Evolutionary conservation across 331 rosid species (phyloP).

Genomic region (Spiraea crenata): DNA sequence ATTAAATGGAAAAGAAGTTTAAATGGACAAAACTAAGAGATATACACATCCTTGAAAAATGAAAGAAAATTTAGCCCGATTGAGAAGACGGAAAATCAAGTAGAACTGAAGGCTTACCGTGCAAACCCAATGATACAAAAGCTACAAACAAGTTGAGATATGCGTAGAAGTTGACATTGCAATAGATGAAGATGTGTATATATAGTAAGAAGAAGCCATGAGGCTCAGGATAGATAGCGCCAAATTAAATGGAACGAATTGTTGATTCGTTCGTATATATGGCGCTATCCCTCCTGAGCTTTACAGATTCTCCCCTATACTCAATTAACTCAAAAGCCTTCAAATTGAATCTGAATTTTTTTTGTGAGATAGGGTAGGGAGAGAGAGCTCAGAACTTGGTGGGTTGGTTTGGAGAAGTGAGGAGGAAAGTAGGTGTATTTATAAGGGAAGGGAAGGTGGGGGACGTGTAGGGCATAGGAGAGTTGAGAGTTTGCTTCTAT

Average conservation of each 20-base stretch:
- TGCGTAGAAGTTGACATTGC: too few relatives aligned
- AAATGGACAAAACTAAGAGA: too few relatives aligned
- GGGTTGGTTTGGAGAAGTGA: conserved; percentile 1
- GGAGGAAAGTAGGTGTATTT: conserved; percentile 23
- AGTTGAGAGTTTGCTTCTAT: not conserved
- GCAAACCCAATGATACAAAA: too few relatives aligned
- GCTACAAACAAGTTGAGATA: too few relatives aligned
- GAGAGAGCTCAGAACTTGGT: not conserved
- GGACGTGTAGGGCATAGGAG: not conserved
- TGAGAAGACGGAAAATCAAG: too few relatives aligned
- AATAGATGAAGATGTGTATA: not conserved
- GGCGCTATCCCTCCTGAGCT: conserved; percentile 99
- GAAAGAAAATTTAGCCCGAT: too few relatives aligned
- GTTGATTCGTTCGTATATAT: not conserved
- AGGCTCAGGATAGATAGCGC: conserved; percentile 96
- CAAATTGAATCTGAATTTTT: too few relatives aligned
- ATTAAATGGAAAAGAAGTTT: too few relatives aligned
- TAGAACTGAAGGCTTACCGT: too few relatives aligned
- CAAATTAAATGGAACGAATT: conserved; percentile 10
- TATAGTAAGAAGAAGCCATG: conserved; percentile 52
- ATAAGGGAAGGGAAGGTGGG: conserved; percentile 12
- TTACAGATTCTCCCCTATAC: conserved; percentile 56
- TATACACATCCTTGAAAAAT: too few relatives aligned
- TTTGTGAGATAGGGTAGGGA: not conserved
- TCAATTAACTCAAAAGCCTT: not conserved